phyloP scores from a whole-genome alignment of 129 eudicot genomes.

The Lonicera japonica region DNA sequence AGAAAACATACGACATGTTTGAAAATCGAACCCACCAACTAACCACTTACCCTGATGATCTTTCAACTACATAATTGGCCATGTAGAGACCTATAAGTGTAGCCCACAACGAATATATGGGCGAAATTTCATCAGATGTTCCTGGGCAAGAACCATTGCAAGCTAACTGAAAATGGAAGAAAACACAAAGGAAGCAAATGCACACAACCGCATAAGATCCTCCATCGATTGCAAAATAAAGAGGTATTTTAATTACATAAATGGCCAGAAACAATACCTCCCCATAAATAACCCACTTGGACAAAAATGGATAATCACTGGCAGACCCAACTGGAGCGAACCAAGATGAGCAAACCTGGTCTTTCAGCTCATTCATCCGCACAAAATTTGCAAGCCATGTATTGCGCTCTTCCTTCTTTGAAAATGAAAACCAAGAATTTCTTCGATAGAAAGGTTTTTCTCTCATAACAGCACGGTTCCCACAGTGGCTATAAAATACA shows the following conservation, averaged over 20 bases:
- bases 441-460: slow-evolving; percentile 60
- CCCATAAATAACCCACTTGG: slow-evolving; percentile 99
- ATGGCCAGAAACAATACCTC: slow-evolving; percentile 47
- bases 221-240: background rate
- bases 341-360: slow-evolving; percentile 94
- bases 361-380: slow-evolving; percentile 73
- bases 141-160: slow-evolving; percentile 73
- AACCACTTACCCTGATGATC: slow-evolving; percentile 83
- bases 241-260: background rate
- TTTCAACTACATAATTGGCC: slow-evolving; percentile 95
- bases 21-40: background rate
- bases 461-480: slow-evolving; percentile 76
- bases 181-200: background rate
- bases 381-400: slow-evolving; percentile 76
- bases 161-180: slow-evolving; percentile 48
- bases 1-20: background rate
- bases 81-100: slow-evolving; percentile 96
- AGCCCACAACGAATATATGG: slow-evolving; percentile 96
- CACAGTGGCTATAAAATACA: slow-evolving; percentile 99
- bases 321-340: slow-evolving; percentile 99
- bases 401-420: slow-evolving; percentile 81
- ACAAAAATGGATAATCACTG: slow-evolving; percentile 84
- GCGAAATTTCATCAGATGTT: slow-evolving; percentile 92
- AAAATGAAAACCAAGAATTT: slow-evolving; percentile 60
- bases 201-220: slow-evolving; percentile 8